A percentile compares a stretch with the other conserved stretches of the same genome.
phyloP scores from a whole-genome alignment of 495 filamentous ascomycete genomes.

The Friedmanniomyces simplex region DNA sequence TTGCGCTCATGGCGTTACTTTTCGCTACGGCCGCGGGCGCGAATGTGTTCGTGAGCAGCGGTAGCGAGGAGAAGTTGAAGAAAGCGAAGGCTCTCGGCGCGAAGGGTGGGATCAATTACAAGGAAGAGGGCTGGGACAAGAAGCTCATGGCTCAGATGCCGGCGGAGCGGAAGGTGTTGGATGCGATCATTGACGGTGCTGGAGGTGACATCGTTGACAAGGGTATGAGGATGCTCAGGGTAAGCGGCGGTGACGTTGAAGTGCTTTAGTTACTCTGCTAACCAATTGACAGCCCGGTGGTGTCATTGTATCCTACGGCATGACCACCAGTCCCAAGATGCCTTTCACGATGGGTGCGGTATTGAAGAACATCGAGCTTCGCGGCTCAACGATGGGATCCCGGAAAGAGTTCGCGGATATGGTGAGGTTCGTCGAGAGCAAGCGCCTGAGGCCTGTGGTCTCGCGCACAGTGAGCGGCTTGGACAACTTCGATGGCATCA shows the following conservation, averaged over 20 bases:
- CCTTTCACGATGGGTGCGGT: slow-evolving; percentile 31
- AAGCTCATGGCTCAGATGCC: slow-evolving; percentile 28
- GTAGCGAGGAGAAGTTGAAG: slow-evolving; percentile 32
- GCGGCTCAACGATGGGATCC: slow-evolving; percentile 37
- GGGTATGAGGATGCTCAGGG: slow-evolving; percentile 30
- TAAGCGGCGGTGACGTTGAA: slow-evolving; percentile 3
- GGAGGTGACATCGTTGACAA: slow-evolving; percentile 32
- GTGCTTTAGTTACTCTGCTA: not conserved
- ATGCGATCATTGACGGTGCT: slow-evolving; percentile 37
- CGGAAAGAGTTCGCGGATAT: slow-evolving; percentile 37
- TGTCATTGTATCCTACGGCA: slow-evolving; percentile 33
- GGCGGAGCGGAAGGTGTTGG: slow-evolving; percentile 25
- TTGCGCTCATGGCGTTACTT: slow-evolving; percentile 34
- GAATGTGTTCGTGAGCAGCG: slow-evolving; percentile 34
- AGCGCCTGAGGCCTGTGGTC: slow-evolving; percentile 31
- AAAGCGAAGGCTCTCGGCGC: slow-evolving; percentile 34
- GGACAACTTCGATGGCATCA: slow-evolving; percentile 30
- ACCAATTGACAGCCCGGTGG: slow-evolving; percentile 28
- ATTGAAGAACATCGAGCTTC: slow-evolving; percentile 35
- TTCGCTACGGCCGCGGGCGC: slow-evolving; percentile 29
- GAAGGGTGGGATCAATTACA: slow-evolving; percentile 33
- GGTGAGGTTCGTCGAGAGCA: slow-evolving; percentile 31
- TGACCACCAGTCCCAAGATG: slow-evolving; percentile 34
- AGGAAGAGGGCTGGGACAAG: slow-evolving; percentile 36
- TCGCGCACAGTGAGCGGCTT: slow-evolving; percentile 25